Conservation (phyloP, 2,329 filamentous ascomycete genomes). For the Rutstroemia sp. region DNA sequence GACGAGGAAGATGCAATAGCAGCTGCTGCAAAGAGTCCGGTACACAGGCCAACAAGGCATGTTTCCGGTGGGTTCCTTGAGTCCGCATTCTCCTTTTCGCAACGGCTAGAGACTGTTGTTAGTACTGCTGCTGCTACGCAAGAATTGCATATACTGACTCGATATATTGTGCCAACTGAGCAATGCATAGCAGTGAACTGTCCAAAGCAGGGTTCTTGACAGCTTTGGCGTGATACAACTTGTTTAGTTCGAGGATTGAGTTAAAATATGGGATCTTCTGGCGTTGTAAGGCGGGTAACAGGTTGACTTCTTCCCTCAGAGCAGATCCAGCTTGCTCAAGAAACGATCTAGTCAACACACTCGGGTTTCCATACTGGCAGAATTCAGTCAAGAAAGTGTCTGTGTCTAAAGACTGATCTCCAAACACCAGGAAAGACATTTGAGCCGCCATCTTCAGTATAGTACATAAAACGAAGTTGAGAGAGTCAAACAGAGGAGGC, state of each 20-base stretch:
- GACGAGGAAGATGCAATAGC: slow-evolving; percentile 8
- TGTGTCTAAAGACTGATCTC: slow-evolving; percentile 64
- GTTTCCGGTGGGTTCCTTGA: slow-evolving; percentile 1
- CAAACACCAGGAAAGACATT: slow-evolving; percentile 55
- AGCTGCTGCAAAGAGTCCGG: slow-evolving; percentile 7
- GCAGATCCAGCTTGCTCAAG: slow-evolving; percentile 50
- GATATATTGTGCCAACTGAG: slow-evolving; percentile 62
- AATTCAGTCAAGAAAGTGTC: slow-evolving; percentile 53
- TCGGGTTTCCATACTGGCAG: slow-evolving; percentile 38
- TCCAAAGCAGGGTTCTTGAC: slow-evolving; percentile 56
- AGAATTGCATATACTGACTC: slow-evolving; percentile 42
- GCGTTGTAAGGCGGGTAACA: slow-evolving; percentile 48
- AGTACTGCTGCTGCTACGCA: neutral
- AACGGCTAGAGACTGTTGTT: neutral
- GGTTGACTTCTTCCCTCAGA: slow-evolving; percentile 52
- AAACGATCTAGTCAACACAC: slow-evolving; percentile 52
- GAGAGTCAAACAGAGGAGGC: neutral
- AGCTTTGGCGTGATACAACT: slow-evolving; percentile 51
- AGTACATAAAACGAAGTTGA: slow-evolving; percentile 5
- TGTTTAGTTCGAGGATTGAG: slow-evolving; percentile 56
- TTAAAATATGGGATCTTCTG: slow-evolving; percentile 53
- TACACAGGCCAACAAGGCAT: slow-evolving; percentile 9
- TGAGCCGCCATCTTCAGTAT: slow-evolving; percentile 22
- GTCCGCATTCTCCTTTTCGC: slow-evolving; percentile 8
- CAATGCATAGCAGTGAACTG: slow-evolving; percentile 55